Base-by-base conservation (phyloP, 1,139 yeast species). In the Scheffersomyces quercinus region DNA sequence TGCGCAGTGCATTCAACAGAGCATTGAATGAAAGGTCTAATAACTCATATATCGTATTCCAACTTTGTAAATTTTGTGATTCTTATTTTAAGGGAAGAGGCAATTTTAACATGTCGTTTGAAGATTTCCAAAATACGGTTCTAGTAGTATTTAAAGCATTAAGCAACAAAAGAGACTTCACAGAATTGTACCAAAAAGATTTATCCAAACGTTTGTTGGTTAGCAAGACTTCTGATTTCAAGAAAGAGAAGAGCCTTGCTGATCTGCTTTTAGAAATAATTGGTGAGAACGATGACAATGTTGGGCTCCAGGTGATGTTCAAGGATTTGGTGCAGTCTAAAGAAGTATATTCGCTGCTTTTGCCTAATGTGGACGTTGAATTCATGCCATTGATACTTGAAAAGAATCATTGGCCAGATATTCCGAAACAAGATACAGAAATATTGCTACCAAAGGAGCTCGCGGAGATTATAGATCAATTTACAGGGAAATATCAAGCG, bases 321-420 rank as follows among this genome's bases (percentile, higher is more conserved):
- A 56, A 58, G 16, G 77, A 73, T 44, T 53, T 69, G 36, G 47
- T 44, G 11, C 38, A 36, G 0, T 64, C 73, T 1, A 53, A 49
- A 28, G 51, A 46, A 2, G 49, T 49, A 3, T 64, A 55, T 42
- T 43, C 55, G 1, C 41, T 46, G 14, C 15, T 47, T 11, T 44
- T 56, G 2, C 43, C 45, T 8, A 36, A 41, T 5, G 24, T 14
- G 10, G 36, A 39, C 1, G 42, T 62, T n/a, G 67, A 62, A 7
- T 72, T 73, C 48, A 55, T 48, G 31, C 71, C 73, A 0, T 48
- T 70, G 37, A 55, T 73, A 2, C 59, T 74, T 36, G 70, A 67
- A 41, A 64, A 64, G 49, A 59, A 62, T 31, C 52, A 59, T 39
- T 74, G 79, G 79, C 77, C 78, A 0, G 76, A 68, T 31, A 60